Conservation (phyloP, 306 rosid genomes). For the Sicyos edulis region DNA sequence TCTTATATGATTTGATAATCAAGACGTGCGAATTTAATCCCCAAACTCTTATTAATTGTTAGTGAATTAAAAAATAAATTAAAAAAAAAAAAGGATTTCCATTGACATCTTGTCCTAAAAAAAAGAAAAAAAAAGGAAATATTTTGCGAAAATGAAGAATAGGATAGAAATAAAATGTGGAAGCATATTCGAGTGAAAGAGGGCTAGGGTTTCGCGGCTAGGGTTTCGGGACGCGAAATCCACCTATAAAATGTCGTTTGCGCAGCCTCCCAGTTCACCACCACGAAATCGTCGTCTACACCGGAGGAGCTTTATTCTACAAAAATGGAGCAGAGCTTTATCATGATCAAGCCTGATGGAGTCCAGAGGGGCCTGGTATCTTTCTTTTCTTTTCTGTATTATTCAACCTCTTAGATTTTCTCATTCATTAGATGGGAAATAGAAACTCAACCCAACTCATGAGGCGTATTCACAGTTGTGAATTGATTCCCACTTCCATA, state of each 20-base stretch:
- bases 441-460: no score
- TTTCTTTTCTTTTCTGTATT: neutral
- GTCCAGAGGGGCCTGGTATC: conserved; percentile 23
- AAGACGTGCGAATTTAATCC: no score
- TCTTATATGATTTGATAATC: no score
- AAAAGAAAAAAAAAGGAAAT: no score
- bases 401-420: neutral
- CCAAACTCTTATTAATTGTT: no score
- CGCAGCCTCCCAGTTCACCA: neutral
- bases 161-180: neutral
- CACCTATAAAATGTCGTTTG: neutral
- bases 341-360: conserved; percentile 25
- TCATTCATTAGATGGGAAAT: neutral
- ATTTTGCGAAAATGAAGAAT: no score
- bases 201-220: conserved; percentile 5
- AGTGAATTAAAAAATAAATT: no score
- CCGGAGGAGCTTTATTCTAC: no score
- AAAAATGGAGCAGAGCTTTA: conserved; percentile 22
- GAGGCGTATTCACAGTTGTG: no score
- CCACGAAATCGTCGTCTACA: neutral
- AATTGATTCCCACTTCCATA: neutral
- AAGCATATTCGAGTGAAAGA: neutral
- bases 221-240: neutral
- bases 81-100: no score
- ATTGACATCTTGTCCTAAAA: no score